These are phyloP conservation scores for Ettlia oleoabundans DNA, from an alignment of 139 green algal species.

Conservation along the genomic window DNA sequence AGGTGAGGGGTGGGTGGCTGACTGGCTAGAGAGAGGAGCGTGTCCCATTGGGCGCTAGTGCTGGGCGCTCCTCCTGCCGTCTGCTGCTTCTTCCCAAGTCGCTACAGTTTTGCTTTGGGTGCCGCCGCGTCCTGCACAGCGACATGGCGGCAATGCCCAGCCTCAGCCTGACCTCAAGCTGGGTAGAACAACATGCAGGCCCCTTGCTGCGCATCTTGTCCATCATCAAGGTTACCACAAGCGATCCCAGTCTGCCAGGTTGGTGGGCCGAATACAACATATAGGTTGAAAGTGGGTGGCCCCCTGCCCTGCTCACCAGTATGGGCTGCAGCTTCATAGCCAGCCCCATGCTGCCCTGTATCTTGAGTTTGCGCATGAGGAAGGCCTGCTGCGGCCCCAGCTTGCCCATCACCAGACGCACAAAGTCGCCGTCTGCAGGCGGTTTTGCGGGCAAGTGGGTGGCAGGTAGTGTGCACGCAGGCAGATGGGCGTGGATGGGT, in stretches of 20 bases:
- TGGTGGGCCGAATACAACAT: too few relatives aligned
- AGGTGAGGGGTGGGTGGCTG: too few relatives aligned
- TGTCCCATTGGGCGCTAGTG: too few relatives aligned
- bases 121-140: not conserved
- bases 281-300: not conserved
- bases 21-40: too few relatives aligned
- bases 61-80: too few relatives aligned
- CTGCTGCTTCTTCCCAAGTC: too few relatives aligned
- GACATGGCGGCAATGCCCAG: too few relatives aligned
- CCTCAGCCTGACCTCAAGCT: too few relatives aligned
- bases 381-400: slow-evolving; percentile 84
- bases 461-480: not conserved
- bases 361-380: slow-evolving; percentile 89
- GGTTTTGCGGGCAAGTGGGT: not conserved
- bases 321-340: slow-evolving; percentile 90
- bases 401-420: slow-evolving; percentile 83
- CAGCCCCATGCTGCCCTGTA: slow-evolving; percentile 82
- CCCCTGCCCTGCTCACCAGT: slow-evolving; percentile 62
- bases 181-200: too few relatives aligned
- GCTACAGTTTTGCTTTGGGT: not conserved
- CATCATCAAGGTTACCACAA: not conserved
- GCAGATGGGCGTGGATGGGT: too few relatives aligned
- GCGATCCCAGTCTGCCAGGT: too few relatives aligned
- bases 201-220: too few relatives aligned
- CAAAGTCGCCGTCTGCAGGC: slow-evolving; percentile 70